Evolutionary conservation across 2,329 filamentous ascomycete species (phyloP).

Genomic region (Chrysosphaeria jannelii): DNA sequence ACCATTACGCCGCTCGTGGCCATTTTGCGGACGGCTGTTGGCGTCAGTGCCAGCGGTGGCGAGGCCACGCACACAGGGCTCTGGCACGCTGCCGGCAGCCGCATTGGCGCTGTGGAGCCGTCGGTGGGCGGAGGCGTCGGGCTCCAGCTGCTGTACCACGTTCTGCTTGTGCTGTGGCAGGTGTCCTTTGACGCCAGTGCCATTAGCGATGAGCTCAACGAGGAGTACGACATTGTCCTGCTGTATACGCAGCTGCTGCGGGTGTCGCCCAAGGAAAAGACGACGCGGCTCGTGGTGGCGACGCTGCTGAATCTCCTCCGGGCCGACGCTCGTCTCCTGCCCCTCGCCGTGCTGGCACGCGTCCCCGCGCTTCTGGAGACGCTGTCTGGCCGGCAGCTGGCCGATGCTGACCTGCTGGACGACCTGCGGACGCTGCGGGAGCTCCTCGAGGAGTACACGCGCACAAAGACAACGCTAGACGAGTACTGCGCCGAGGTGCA

Average conservation of each 20-base stretch:
- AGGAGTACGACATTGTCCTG: slow-evolving; percentile 80
- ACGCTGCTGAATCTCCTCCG: slow-evolving; percentile 66
- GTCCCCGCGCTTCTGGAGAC: slow-evolving; percentile 39
- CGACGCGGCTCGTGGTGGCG: slow-evolving; percentile 65
- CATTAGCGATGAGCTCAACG: slow-evolving; percentile 48
- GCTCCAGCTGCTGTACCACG: slow-evolving; percentile 77
- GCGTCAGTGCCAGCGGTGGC: slow-evolving; percentile 30
- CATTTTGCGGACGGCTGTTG: slow-evolving; percentile 51
- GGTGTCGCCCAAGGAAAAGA: slow-evolving; percentile 92
- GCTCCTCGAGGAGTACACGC: slow-evolving; percentile 34
- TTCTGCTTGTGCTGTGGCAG: slow-evolving; percentile 84
- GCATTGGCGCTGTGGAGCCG: slow-evolving; percentile 16
- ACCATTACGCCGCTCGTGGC: slow-evolving; percentile 57
- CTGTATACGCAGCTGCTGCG: slow-evolving; percentile 81
- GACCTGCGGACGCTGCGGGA: slow-evolving; percentile 29
- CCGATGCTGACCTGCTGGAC: slow-evolving; percentile 31
- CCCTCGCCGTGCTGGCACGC: slow-evolving; percentile 60
- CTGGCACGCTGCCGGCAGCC: slow-evolving; percentile 20
- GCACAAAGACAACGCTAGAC: slow-evolving; percentile 50
- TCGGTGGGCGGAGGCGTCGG: slow-evolving; percentile 54
- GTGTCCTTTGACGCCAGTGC: slow-evolving; percentile 71
- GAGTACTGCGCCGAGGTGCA: slow-evolving; percentile 72
- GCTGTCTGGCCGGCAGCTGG: slow-evolving; percentile 27
- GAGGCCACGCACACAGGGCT: slow-evolving; percentile 20
- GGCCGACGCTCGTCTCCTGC: slow-evolving; percentile 43